Evolutionary conservation across 1,284 basidiomycete species (phyloP), one percentile per base, ranked within the genome.

Genomic region (Tausonia pullulans): DNA sequence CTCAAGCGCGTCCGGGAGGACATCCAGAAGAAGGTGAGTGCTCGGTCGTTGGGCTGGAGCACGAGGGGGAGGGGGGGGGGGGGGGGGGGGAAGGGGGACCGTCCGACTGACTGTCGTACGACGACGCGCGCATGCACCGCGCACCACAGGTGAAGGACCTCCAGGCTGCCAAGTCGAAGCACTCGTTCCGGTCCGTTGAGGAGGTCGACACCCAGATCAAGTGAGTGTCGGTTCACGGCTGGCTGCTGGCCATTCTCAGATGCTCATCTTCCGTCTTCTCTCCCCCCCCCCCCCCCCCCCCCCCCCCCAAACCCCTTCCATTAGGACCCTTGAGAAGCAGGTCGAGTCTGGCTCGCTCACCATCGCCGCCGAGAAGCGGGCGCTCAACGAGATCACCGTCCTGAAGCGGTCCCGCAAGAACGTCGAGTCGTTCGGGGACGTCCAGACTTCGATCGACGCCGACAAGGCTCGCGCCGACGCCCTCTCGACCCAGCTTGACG

Each of bases 311-410:
- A n/a, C n/a, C n/a, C 43, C 62, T 48, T 39, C 27, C n/a, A 53
- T 65, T 71, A 94, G 90, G 70, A 80, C 85, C 69, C 80, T 93
- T 71, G 89, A 94, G 68, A 87, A 82, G 71, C 88, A 93, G 74
- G 86, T 99, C 67, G 95, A 98, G 73, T 88, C 89, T 8, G 96
- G 95, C 39, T 84, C 74, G 68, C 82, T 98, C 83, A 97, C 93
- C 76, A 82, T 98, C 64, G 93, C 88, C 50, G 95, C 97, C 64
- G 96, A 98, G 79, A 98, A 97, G 78, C 87, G 90, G 69, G 90
- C 94, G 5, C 81, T 99, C 27, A 82, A 84, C 70, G 95, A 98
- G 72, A 96, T 99, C 70, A 82, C 80, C 68, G 81, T 81, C 58
- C 79, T 82, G 69, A 87, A 82, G 72, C 87, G 89, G 52, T 81